Base-by-base conservation (phyloP, 352 stramenopile species). In the Peronospora farinosa region DNA sequence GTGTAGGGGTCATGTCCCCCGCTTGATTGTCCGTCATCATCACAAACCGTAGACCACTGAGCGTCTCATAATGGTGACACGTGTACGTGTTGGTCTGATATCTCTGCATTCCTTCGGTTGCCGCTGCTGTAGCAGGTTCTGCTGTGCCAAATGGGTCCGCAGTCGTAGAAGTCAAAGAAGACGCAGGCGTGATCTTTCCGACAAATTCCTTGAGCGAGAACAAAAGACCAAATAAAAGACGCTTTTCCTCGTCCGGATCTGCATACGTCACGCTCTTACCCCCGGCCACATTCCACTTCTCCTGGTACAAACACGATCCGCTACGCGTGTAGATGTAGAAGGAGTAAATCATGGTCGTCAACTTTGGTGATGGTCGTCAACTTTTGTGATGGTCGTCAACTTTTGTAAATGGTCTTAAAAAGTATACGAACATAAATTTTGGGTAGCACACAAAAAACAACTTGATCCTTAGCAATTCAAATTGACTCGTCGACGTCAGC, bases 181-280 rank as follows among this genome's bases (percentile, higher is more conserved):
- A 53, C 36, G 60, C 63, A n/a, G 78, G 81, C 37, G 79, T 72
- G 32, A 91, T 72, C 59, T 90, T 93, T 54, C 72, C 69, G 12
- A 91, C 77, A 33, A 93, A 91, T 57, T 93, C 84, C 57, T 96
- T 96, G 45, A 96, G 71, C 46, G 86, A 96, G 69, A 96, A 96
- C 38, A 96, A 73, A 54, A 97, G 75, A 0, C 88, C 87, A 45
- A 96, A 96, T 27, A 96, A 78, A 53, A 96, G 72, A n/a, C 85
- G 76, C 67, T 92, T 91, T 63, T 95, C 79, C 60, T 97, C 87
- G 15, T 90, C 83, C 13, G 85, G 78, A 42, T 96, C 85, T 9
- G 66, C 68, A 46, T 89, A 88, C 52, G 63, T 89, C 50, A 86
- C 73, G 13, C 63, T 74, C 59, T 76, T 92, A 44, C 63, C 72